Evolutionary conservation across 2,329 filamentous ascomycete genomes (phyloP).

Genomic region (Furcasterigmium furcatum): DNA sequence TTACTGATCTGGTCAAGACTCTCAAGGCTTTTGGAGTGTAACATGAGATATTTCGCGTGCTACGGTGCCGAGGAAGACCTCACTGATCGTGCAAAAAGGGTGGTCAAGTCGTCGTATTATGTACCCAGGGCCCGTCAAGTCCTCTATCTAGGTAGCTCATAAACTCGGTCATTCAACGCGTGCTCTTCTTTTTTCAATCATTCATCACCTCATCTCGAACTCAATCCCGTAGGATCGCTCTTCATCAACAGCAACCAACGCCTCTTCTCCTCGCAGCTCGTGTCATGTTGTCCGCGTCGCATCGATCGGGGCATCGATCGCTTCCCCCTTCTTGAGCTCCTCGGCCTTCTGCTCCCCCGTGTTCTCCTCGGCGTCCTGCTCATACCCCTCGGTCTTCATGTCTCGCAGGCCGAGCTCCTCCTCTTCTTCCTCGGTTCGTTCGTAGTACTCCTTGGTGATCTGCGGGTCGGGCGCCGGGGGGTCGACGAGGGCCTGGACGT

Average conservation of each 20-base stretch:
- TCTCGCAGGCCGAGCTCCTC: slow-evolving; percentile 88
- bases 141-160: too few relatives aligned
- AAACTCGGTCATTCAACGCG: too few relatives aligned
- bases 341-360: slow-evolving; percentile 5
- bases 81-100: too few relatives aligned
- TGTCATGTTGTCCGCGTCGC: slow-evolving; percentile 6
- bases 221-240: too few relatives aligned
- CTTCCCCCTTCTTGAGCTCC: slow-evolving; percentile 10
- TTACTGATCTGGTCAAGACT: slow-evolving; percentile 54
- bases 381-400: slow-evolving; percentile 90
- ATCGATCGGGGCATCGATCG: slow-evolving; percentile 11
- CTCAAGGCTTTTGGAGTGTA: slow-evolving; percentile 21
- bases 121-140: too few relatives aligned
- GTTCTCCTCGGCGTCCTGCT: slow-evolving; percentile 43
- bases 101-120: too few relatives aligned
- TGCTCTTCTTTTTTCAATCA: too few relatives aligned
- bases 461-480: slow-evolving; percentile 69
- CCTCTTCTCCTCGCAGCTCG: background rate
- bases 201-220: too few relatives aligned
- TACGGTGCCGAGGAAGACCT: too few relatives aligned
- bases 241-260: too few relatives aligned
- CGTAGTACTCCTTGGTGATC: slow-evolving; percentile 78
- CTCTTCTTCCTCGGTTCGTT: slow-evolving; percentile 85
- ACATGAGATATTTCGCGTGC: too few relatives aligned
- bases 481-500: slow-evolving; percentile 86